Percentiles rank a stretch among this genome's conserved stretches.
Evolutionary conservation across 2,329 filamentous ascomycete species (phyloP).

Genomic region (Lecanoromycetidae sp.): DNA sequence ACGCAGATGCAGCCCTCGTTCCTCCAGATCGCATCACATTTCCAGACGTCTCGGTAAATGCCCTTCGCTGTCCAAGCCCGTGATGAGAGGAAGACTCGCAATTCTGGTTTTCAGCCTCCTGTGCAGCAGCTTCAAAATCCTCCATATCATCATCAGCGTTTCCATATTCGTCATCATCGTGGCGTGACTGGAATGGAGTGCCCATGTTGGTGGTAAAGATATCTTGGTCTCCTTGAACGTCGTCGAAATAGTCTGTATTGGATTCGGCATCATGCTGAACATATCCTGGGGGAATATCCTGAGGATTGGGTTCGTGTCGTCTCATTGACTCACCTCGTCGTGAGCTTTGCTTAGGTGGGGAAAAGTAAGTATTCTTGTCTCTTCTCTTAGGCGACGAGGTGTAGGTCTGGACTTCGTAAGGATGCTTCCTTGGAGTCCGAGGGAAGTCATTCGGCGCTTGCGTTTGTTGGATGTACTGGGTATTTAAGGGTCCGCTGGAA

Average conservation of each 20-base stretch:
- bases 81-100: slow-evolving; percentile 14
- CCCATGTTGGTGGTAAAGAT: slow-evolving; percentile 32
- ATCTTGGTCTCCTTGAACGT: slow-evolving; percentile 23
- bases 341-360: slow-evolving; percentile 11
- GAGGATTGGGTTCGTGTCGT: background rate
- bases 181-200: slow-evolving; percentile 1
- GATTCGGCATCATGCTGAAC: background rate
- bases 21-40: slow-evolving; percentile 25
- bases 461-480: slow-evolving; percentile 18
- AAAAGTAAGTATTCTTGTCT: slow-evolving; percentile 17
- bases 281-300: background rate
- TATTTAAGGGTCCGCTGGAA: slow-evolving; percentile 6
- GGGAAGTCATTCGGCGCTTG: slow-evolving; percentile 6
- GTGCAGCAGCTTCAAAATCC: slow-evolving; percentile 33
- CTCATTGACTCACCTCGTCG: background rate
- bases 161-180: slow-evolving; percentile 32
- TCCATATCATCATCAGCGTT: slow-evolving; percentile 32
- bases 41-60: slow-evolving; percentile 32
- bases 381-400: slow-evolving; percentile 8
- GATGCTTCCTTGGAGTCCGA: slow-evolving; percentile 3
- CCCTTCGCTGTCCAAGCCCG: slow-evolving; percentile 22
- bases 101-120: slow-evolving; percentile 26
- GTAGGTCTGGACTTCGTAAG: slow-evolving; percentile 10
- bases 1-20: slow-evolving; percentile 8
- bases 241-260: slow-evolving; percentile 12